Conservation (phyloP, 2,329 filamentous ascomycete species). For the Alternaria sp. region DNA sequence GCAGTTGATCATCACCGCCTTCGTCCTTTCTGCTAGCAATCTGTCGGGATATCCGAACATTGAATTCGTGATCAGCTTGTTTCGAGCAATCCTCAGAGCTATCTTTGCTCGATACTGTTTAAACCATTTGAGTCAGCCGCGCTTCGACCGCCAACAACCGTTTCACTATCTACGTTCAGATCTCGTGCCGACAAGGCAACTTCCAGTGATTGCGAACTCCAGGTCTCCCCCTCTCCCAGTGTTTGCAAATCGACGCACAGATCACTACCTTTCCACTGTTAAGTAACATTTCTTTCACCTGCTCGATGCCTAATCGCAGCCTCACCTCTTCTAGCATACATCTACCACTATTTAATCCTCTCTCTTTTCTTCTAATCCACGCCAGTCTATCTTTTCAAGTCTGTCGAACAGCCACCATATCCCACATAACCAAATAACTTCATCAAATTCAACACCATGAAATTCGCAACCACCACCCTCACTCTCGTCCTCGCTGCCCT, state of each 20-base stretch:
- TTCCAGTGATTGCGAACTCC: not conserved
- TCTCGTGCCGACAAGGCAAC: not conserved
- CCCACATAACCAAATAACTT: not conserved
- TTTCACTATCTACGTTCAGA: not conserved
- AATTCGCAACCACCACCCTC: not conserved
- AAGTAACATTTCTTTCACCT: not conserved
- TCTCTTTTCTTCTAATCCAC: not conserved
- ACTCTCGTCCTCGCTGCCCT: conserved; percentile 1
- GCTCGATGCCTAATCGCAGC: not conserved
- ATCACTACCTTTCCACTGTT: not conserved
- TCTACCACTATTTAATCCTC: not conserved
- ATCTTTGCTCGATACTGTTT: too few relatives aligned
- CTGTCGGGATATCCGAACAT: not conserved
- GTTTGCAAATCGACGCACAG: not conserved
- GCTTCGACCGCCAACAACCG: not conserved
- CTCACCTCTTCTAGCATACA: not conserved
- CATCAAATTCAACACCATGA: not conserved
- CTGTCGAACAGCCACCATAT: not conserved
- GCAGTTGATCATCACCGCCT: not conserved
- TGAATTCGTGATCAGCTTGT: not conserved
- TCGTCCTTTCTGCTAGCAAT: not conserved
- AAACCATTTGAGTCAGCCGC: not conserved
- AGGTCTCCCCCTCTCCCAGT: not conserved
- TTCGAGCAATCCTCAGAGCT: not conserved
- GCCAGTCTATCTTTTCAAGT: not conserved